Conservation (phyloP, 768 basidiomycete species). For the Pisolithus sp. region DNA sequence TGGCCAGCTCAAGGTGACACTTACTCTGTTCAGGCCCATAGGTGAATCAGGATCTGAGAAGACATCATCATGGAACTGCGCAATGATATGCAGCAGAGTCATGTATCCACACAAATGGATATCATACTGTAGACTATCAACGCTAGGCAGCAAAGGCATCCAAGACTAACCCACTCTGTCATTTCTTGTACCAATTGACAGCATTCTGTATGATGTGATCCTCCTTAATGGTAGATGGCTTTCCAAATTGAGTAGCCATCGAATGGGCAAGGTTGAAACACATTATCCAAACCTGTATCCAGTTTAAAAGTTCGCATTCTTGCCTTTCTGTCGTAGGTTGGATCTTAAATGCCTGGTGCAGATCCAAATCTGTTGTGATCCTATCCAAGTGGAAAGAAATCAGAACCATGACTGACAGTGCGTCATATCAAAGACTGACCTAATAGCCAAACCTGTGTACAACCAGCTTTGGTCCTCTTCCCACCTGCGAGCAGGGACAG, state of each 20-base stretch:
- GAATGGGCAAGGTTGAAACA: constrained; percentile 87
- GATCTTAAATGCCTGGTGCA: constrained; percentile 58
- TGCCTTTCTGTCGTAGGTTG: constrained; percentile 68
- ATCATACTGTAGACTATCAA: constrained; percentile 46
- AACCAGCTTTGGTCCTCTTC: constrained; percentile 90
- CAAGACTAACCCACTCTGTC: constrained; percentile 35
- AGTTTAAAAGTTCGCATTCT: constrained; percentile 79
- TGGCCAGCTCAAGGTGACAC: not conserved
- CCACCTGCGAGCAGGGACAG: constrained; percentile 76
- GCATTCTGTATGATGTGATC: constrained; percentile 72
- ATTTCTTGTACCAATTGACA: constrained; percentile 69
- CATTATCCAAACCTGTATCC: constrained; percentile 83
- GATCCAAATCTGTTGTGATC: constrained; percentile 84
- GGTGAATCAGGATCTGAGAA: constrained; percentile 68
- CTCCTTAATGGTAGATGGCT: constrained; percentile 83
- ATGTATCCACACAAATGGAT: constrained; percentile 73
- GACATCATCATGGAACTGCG: constrained; percentile 70
- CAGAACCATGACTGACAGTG: not conserved
- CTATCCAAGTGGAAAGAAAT: constrained; percentile 27
- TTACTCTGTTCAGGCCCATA: constrained; percentile 64
- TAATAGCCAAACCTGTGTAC: constrained; percentile 81
- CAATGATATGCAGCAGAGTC: constrained; percentile 60
- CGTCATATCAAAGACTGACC: constrained; percentile 31
- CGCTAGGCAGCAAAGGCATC: not conserved
- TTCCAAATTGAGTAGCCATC: constrained; percentile 83